A percentile compares a stretch with the other conserved stretches of the same genome.
phyloP scores from a whole-genome alignment of 1,284 basidiomycete species.

The Cryptococcus neoformans region DNA sequence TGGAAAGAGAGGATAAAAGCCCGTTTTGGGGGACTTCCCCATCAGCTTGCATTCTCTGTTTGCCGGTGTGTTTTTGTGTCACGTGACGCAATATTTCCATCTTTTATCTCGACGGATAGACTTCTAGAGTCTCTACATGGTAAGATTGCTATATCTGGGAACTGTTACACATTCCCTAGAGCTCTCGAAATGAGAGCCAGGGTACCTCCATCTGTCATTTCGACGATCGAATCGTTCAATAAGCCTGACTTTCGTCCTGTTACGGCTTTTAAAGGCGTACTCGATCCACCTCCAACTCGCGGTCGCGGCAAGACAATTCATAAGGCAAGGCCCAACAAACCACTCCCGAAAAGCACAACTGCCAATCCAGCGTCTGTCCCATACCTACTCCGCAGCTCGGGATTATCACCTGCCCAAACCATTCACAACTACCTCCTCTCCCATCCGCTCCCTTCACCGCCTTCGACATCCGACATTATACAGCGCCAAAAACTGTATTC shows the following conservation, averaged over 20 bases:
- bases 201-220: constrained; percentile 10
- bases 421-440: constrained; percentile 6
- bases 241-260: constrained; percentile 8
- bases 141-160: too few species aligned
- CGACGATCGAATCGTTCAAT: constrained; percentile 12
- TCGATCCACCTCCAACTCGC: not conserved
- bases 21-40: not conserved
- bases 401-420: not conserved
- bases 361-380: not conserved
- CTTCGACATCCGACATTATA: constrained; percentile 1
- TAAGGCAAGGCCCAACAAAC: not conserved
- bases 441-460: not conserved
- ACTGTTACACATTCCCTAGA: too few species aligned
- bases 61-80: too few species aligned
- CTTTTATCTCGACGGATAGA: too few species aligned
- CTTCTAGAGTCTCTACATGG: too few species aligned
- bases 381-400: constrained; percentile 1
- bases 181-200: constrained; percentile 7
- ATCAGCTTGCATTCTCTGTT: too few species aligned
- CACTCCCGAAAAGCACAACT: not conserved
- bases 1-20: not conserved
- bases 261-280: constrained; percentile 2
- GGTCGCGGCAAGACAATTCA: not conserved
- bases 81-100: too few species aligned
- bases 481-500: constrained; percentile 8